These are phyloP conservation scores for Davidsoniella eucalypti DNA, from an alignment of 2,329 filamentous ascomycete species.

Conservation along the genomic window DNA sequence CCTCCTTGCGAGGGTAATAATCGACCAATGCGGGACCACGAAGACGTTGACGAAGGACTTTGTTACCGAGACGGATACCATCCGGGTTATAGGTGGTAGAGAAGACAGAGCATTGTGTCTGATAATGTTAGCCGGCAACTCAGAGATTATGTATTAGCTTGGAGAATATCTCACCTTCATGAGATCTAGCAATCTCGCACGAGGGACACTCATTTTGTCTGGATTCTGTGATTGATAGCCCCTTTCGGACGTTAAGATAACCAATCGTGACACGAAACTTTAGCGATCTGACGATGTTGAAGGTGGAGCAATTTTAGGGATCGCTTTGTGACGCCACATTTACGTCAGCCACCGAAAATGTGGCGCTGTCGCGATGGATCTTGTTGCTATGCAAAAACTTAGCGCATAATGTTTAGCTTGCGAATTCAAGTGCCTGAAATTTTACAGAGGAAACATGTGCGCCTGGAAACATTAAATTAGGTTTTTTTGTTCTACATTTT, in stretches of 20 bases:
- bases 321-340: conserved; percentile 7
- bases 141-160: not conserved
- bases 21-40: conserved; percentile 66
- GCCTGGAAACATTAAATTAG: not conserved
- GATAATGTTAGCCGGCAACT: conserved; percentile 16
- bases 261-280: not conserved
- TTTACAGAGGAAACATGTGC: not conserved
- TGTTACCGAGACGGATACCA: conserved; percentile 69
- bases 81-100: conserved; percentile 81
- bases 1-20: conserved; percentile 71
- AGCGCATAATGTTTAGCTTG: not conserved
- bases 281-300: conserved; percentile 10
- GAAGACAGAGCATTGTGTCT: conserved; percentile 89
- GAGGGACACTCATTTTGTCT: conserved; percentile 44
- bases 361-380: conserved; percentile 10
- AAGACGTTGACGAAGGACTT: conserved; percentile 75
- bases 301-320: conserved; percentile 7
- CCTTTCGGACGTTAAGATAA: too few species aligned
- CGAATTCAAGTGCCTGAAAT: not conserved
- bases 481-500: not conserved
- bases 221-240: too few species aligned
- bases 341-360: conserved; percentile 1
- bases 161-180: conserved; percentile 47
- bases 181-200: conserved; percentile 49
- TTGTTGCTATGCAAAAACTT: not conserved